Conservation (phyloP, 139 green algal genomes). For the Trebouxia sp. region DNA sequence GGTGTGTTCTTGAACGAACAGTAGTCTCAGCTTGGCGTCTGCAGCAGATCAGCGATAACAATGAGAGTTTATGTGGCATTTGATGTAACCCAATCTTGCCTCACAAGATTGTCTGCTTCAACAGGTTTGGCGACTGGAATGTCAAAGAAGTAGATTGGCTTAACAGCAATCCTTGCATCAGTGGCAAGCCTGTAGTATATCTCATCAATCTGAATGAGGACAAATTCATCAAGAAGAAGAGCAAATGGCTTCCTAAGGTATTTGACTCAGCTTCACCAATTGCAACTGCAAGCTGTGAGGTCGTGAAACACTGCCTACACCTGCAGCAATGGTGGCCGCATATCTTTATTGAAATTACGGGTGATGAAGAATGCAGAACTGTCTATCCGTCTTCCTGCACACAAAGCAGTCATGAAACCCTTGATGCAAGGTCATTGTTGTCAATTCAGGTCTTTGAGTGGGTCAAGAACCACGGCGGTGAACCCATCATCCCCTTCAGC, state of each 20-base stretch:
- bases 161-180: slow-evolving; percentile 82
- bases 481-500: slow-evolving; percentile 95
- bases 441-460: slow-evolving; percentile 78
- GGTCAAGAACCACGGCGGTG: slow-evolving; percentile 84
- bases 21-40: too few species aligned
- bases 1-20: not conserved
- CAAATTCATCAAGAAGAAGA: slow-evolving; percentile 97
- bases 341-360: slow-evolving; percentile 20
- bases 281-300: too few species aligned
- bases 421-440: too few species aligned
- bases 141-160: slow-evolving; percentile 81
- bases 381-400: too few species aligned
- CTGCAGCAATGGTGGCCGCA: not conserved
- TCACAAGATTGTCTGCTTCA: too few species aligned
- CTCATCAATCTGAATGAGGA: slow-evolving; percentile 92
- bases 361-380: too few species aligned
- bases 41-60: too few species aligned
- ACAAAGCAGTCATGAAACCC: too few species aligned
- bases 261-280: too few species aligned
- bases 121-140: slow-evolving; percentile 80
- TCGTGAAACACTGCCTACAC: too few species aligned
- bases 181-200: slow-evolving; percentile 96
- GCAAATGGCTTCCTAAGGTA: slow-evolving; percentile 95
- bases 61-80: too few species aligned
- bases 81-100: slow-evolving; percentile 7